Conservation (phyloP, 805 yeast genomes). For the Lipomyces sp. region DNA sequence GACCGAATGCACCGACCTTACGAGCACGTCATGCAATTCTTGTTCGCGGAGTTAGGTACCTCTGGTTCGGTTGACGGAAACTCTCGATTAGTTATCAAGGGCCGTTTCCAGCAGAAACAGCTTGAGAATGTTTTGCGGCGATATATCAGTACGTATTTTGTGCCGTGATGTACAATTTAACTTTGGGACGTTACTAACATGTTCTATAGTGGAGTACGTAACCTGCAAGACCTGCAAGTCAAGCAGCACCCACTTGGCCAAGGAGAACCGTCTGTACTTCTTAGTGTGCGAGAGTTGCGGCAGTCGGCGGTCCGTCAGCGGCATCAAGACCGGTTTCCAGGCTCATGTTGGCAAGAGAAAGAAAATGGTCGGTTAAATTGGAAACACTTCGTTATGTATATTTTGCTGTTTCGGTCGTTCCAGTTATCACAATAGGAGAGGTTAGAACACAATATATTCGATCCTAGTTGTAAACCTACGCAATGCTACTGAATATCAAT, state of each 20-base stretch:
- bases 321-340: conserved; percentile 99
- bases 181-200: conserved; percentile 5
- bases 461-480: background rate
- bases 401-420: background rate
- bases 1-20: conserved; percentile 94
- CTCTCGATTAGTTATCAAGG: conserved; percentile 94
- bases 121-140: conserved; percentile 95
- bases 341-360: conserved; percentile 92
- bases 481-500: background rate
- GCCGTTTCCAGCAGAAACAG: conserved; percentile 97
- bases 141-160: conserved; percentile 60
- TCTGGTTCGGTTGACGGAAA: conserved; percentile 99
- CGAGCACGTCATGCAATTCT: conserved; percentile 93
- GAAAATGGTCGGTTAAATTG: conserved; percentile 33
- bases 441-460: background rate
- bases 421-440: background rate
- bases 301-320: conserved; percentile 92
- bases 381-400: background rate
- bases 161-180: background rate
- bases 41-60: conserved; percentile 99
- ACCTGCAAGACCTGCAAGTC: conserved; percentile 99
- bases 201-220: conserved; percentile 72
- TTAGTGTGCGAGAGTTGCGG: conserved; percentile 98
- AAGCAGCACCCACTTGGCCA: conserved; percentile 92
- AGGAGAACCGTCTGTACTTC: conserved; percentile 97